Evolutionary conservation across 1,139 yeast species (phyloP), one percentile per base, ranked within the genome.

Genomic region (Sugiyamaella grinbergsii): DNA sequence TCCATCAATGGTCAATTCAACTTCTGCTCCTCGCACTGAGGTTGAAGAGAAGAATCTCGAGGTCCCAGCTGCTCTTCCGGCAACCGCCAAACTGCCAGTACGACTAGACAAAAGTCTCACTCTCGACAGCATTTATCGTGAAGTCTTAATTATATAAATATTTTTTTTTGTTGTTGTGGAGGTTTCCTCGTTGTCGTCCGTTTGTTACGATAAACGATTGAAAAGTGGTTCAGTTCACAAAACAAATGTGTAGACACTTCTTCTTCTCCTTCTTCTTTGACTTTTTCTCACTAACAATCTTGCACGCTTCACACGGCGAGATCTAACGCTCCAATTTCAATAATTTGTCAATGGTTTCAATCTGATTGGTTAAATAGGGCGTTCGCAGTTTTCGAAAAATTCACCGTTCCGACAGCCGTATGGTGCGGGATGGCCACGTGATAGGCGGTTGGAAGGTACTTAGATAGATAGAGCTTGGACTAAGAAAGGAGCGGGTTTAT

Each of bases 1-100:
- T 49, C 95, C 95, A 69, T 88, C 96, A 52, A 88, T 75, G 39
- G 89, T 85, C 53, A 88, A 80, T 56, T 80, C 81, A 42, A 88
- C 93, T 48, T 85, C 91, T 37, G 49, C 49, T 29, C 32, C 22
- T 28, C 49, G 28, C 5, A 26, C 29, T 19, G 42, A 19, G 2
- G 51, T 36, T n/a, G 47, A 20, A 29, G 47, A 39, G 20, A 43
- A 32, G 32, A 37, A 20, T 42, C 43, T 31, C 8, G 32, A 5
- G 19, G 41, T 13, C 3, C 29, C 20, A 11, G 19, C 39, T 18
- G 13, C 39, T 18, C 31, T 11, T 24, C 28, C 11, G 42, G 11
- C 13, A 8, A 26, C 32, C 15, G 20, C 15, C 24, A 40, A 28
- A 23, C 22, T 33, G 15, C 22, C 41, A 13, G 41, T 20, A n/a